Evolutionary conservation across 192 early-diverging fungal species (phyloP).

Genomic region (Entomortierella parvispora): DNA sequence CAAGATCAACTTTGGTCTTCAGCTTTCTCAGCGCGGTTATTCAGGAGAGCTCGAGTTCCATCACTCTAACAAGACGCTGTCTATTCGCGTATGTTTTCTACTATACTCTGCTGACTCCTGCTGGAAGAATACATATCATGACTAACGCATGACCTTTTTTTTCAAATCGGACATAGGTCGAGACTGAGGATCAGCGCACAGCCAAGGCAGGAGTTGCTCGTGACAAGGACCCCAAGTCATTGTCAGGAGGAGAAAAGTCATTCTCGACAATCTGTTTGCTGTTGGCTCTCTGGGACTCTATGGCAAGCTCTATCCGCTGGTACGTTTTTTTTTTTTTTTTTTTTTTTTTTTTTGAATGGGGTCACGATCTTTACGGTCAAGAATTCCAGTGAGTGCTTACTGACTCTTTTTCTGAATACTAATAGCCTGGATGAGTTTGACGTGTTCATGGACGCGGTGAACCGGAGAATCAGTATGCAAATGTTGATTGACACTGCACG

Average conservation of each 20-base stretch:
- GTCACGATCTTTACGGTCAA: not conserved
- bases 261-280: constrained; percentile 95
- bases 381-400: not conserved
- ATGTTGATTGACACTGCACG: constrained; percentile 90
- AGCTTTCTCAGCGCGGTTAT: constrained; percentile 86
- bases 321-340: constrained; percentile 23
- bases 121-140: too few relatives aligned
- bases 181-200: constrained; percentile 54
- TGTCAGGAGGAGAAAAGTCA: constrained; percentile 98
- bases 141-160: not conserved
- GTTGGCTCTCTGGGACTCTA: constrained; percentile 92
- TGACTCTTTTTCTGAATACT: not conserved
- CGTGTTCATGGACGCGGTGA: constrained; percentile 99
- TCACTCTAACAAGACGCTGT: constrained; percentile 69
- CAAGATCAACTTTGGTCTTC: constrained; percentile 74
- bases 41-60: constrained; percentile 82
- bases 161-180: constrained; percentile 9
- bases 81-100: constrained; percentile 62
- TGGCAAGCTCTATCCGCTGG: constrained; percentile 92
- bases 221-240: constrained; percentile 88
- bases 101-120: too few relatives aligned
- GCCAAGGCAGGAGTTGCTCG: constrained; percentile 50
- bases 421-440: constrained; percentile 95
- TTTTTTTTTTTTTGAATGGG: too few relatives aligned
- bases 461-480: constrained; percentile 85